Evolutionary conservation across 257 asterid species (phyloP), one percentile per base, ranked within the genome.

Genomic region (Pogostemon cablin): DNA sequence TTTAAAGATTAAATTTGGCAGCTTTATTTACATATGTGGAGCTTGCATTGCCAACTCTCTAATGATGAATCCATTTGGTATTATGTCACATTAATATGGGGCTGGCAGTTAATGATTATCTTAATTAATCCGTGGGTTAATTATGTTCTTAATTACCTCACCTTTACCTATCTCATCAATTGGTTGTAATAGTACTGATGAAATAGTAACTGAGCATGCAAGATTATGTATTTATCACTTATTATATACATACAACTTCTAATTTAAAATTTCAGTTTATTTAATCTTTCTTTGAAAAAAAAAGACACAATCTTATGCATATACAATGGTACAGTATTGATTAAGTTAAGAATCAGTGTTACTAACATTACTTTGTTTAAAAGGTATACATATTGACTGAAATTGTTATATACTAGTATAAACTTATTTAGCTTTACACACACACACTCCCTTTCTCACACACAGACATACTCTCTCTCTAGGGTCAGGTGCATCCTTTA

Each of bases 291-390:
- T 12, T 5, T 4, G 9, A 3, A 2, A 6, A 52, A 17, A 17
- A 17, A 20, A 2, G 11, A 20, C 38, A 54, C n/a, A 17, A 25
- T 25, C 32, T 25, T 25, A 25, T 25, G 32, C 32, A 25, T 25
- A 25, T 25, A 25, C 32, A 25, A 54, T 20, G 81, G 90, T 86
- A 80, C 75, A 86, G 89, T 84, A 86, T 71, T 81, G 72, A 84
- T 78, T 84, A 90, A 87, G 91, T 75, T 83, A 82, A 65, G 84
- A 49, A 12, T 50, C 32, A 50, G 56, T 6, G 75, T 71, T 72
- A 78, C 80, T 76, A 70, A 71, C 80, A 64, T 34, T 34, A 73
- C 75, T 75, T 80, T 49, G 12, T 11, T 59, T 38, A 52, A 80
- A 83, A 85, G 74, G 80, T 69, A 63, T 66, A 69, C 54, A 58